phyloP scores from a whole-genome alignment of 805 yeast species.

The Starmerella asiatica region DNA sequence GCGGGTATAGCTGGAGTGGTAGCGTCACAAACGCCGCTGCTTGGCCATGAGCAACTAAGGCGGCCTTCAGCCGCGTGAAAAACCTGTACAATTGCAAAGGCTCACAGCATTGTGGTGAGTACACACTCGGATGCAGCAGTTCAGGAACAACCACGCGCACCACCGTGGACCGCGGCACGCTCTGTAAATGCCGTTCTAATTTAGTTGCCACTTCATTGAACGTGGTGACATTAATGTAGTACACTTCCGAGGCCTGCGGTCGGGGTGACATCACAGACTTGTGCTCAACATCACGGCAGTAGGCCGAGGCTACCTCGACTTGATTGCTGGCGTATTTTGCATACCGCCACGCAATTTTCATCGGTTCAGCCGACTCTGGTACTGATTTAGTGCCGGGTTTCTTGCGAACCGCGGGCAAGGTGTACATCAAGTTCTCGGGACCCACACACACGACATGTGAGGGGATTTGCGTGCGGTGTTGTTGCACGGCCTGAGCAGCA shows the following conservation, averaged over 20 bases:
- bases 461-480: constrained; percentile 39
- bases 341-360: constrained; percentile 92
- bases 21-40: constrained; percentile 43
- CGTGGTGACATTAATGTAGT: constrained; percentile 13
- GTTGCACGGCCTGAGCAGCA: constrained; percentile 56
- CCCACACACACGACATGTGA: constrained; percentile 18
- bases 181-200: constrained; percentile 33
- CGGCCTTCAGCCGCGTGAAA: constrained; percentile 40
- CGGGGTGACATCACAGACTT: constrained; percentile 15
- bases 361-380: constrained; percentile 23
- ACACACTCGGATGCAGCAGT: constrained; percentile 66
- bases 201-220: constrained; percentile 29
- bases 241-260: constrained; percentile 16
- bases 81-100: constrained; percentile 49
- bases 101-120: constrained; percentile 37
- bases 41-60: constrained; percentile 39
- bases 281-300: constrained; percentile 18
- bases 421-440: constrained; percentile 17
- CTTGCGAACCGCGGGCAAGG: constrained; percentile 24
- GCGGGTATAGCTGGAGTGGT: constrained; percentile 53
- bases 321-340: constrained; percentile 32
- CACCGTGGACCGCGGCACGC: constrained; percentile 28
- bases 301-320: constrained; percentile 18
- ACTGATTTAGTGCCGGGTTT: constrained; percentile 1
- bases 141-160: constrained; percentile 62